Conservation (phyloP, 805 yeast species). For the Myxozyma monticola region DNA sequence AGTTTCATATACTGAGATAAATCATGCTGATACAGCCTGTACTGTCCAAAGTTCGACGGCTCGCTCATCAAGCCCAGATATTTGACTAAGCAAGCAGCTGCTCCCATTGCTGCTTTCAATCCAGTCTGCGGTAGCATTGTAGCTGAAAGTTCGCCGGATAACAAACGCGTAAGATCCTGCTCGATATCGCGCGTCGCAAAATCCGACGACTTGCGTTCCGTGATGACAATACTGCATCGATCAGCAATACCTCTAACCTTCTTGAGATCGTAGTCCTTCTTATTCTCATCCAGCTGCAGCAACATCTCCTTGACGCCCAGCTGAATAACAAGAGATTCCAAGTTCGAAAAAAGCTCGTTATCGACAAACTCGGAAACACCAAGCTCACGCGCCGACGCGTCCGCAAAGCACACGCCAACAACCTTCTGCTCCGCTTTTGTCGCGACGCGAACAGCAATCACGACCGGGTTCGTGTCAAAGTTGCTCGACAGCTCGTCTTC, state of each 20-base stretch:
- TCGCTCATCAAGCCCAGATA: slow-evolving; percentile 67
- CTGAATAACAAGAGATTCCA: slow-evolving; percentile 85
- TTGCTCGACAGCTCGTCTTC: slow-evolving; percentile 64
- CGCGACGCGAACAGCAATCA: slow-evolving; percentile 52
- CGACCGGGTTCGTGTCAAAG: slow-evolving; percentile 52
- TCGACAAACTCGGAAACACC: slow-evolving; percentile 81
- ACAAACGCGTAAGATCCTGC: slow-evolving; percentile 71
- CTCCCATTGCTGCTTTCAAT: slow-evolving; percentile 55
- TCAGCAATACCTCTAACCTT: slow-evolving; percentile 73
- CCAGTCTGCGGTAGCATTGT: slow-evolving; percentile 39
- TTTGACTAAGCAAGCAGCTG: slow-evolving; percentile 66
- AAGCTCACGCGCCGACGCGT: slow-evolving; percentile 63
- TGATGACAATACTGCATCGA: slow-evolving; percentile 72
- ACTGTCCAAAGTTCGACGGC: slow-evolving; percentile 54
- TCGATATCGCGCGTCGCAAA: slow-evolving; percentile 71
- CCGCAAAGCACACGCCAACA: slow-evolving; percentile 79
- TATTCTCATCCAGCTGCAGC: slow-evolving; percentile 49
- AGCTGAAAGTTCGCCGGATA: slow-evolving; percentile 45
- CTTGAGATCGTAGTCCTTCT: slow-evolving; percentile 54
- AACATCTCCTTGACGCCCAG: slow-evolving; percentile 85
- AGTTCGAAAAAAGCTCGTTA: slow-evolving; percentile 80
- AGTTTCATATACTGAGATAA: slow-evolving; percentile 82
- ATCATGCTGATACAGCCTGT: slow-evolving; percentile 63
- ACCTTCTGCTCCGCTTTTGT: slow-evolving; percentile 47
- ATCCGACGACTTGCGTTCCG: slow-evolving; percentile 56